Conservation (phyloP, 2,329 filamentous ascomycete species). For the Neofusicoccum ribis region DNA sequence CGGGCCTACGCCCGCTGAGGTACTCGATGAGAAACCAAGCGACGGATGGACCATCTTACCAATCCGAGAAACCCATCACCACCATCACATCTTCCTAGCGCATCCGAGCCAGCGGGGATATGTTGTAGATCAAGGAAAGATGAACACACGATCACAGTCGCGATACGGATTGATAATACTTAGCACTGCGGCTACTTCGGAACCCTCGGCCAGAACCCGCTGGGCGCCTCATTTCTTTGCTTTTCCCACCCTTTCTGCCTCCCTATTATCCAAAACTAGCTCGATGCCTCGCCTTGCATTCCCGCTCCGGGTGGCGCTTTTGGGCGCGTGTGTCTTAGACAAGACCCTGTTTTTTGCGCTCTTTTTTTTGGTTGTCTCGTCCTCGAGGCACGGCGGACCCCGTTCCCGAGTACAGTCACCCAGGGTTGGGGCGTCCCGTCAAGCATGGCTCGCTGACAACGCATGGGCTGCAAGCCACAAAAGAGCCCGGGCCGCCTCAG, state of each 20-base stretch:
- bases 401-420: not conserved
- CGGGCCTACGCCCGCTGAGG: not conserved
- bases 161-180: not conserved
- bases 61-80: not conserved
- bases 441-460: not conserved
- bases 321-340: not conserved
- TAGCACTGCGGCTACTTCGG: not conserved
- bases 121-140: no score
- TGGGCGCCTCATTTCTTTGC: not conserved
- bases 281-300: not conserved
- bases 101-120: not conserved
- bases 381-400: not conserved
- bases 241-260: not conserved
- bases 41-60: not conserved
- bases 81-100: not conserved
- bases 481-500: not conserved
- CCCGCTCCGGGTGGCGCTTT: constrained; percentile 1
- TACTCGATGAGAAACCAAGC: not conserved
- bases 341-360: not conserved
- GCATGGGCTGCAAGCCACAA: constrained; percentile 6
- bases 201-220: not conserved
- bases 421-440: not conserved
- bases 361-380: not conserved
- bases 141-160: no score
- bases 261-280: not conserved